Conservation (phyloP, 2,329 filamentous ascomycete genomes). For the Aspergillus alliaceus region DNA sequence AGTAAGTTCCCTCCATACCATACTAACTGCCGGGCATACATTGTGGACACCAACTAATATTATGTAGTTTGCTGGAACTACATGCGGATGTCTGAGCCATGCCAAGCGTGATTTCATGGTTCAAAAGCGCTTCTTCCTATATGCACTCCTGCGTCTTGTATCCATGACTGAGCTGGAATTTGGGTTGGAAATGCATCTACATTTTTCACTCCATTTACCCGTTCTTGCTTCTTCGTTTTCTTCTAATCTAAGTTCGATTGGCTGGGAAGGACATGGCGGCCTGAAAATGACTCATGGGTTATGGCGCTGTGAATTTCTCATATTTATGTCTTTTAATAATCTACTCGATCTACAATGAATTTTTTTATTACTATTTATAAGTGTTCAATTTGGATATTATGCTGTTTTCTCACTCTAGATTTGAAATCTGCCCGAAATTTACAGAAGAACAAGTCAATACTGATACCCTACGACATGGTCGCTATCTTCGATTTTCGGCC, state of each 20-base stretch:
- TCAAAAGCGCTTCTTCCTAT: neutral
- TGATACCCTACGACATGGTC: too few relatives aligned
- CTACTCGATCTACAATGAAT: neutral
- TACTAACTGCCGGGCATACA: neutral
- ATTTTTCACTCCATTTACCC: neutral
- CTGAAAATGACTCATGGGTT: neutral
- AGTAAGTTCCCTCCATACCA: slow-evolving; percentile 48
- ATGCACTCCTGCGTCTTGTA: neutral
- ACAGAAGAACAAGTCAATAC: too few relatives aligned
- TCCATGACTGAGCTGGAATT: neutral
- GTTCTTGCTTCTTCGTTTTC: neutral
- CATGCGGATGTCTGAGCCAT: slow-evolving; percentile 47
- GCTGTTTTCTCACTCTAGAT: too few relatives aligned
- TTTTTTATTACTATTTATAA: too few relatives aligned
- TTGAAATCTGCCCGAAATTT: too few relatives aligned
- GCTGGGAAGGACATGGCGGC: neutral
- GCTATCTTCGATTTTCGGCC: neutral
- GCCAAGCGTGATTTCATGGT: slow-evolving; percentile 11
- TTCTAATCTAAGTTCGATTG: neutral
- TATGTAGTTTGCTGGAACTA: slow-evolving; percentile 57
- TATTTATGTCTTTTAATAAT: neutral
- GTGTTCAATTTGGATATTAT: too few relatives aligned
- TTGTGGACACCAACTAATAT: slow-evolving; percentile 1
- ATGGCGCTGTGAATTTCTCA: neutral
- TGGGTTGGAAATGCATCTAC: neutral